phyloP scores from a whole-genome alignment of 2,329 filamentous ascomycete genomes.

The Colletotrichum sp. region DNA sequence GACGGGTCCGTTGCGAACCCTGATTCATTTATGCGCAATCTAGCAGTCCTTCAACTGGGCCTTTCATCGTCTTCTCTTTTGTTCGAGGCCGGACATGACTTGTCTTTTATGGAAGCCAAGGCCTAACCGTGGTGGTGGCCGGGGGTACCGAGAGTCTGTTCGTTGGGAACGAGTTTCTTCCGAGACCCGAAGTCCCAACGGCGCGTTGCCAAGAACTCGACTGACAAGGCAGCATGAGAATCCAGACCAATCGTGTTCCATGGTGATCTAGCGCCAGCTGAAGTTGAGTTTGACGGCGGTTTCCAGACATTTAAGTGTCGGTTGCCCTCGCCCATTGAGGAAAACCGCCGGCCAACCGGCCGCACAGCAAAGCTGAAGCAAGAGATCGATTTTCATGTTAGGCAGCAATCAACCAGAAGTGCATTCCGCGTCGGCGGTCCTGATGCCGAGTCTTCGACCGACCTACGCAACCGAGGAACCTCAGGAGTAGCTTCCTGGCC shows the following conservation, averaged over 20 bases:
- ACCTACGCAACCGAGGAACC: background rate
- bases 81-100: background rate
- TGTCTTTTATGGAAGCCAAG: background rate
- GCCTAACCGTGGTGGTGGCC: background rate
- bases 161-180: background rate
- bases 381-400: background rate
- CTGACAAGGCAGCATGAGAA: background rate
- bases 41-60: background rate
- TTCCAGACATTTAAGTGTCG: background rate
- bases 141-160: background rate
- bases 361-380: background rate
- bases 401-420: background rate
- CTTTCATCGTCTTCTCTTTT: background rate
- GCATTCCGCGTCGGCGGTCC: background rate
- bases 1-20: background rate
- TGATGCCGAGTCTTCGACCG: background rate
- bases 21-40: conserved; percentile 8
- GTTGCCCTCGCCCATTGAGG: background rate
- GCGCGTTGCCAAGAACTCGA: background rate
- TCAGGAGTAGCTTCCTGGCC: background rate
- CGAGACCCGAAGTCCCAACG: background rate
- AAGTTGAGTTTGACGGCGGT: background rate
- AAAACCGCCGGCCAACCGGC: background rate
- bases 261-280: background rate
- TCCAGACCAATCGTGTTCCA: background rate